Conservation (phyloP, 768 basidiomycete genomes). For the Agaricus bisporus region DNA sequence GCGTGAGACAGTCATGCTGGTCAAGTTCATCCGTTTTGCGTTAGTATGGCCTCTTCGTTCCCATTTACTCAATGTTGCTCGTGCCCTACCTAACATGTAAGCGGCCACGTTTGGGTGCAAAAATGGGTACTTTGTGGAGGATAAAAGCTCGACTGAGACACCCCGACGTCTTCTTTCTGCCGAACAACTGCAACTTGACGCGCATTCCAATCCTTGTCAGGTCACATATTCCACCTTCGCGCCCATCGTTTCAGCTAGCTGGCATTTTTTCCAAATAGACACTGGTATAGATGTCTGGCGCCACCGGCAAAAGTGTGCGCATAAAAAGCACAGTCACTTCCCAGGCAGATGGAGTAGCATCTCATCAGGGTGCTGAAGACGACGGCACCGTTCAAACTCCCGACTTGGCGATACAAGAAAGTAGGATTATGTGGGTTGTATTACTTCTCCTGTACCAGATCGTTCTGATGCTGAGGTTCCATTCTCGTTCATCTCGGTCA, state of each 20-base stretch:
- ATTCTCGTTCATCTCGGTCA: not conserved
- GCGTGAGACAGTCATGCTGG: not conserved
- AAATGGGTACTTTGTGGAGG: not conserved
- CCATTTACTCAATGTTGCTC: conserved; percentile 1
- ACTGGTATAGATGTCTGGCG: not conserved
- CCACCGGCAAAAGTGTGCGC: not conserved
- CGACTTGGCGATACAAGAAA: not conserved
- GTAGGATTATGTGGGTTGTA: conserved; percentile 1
- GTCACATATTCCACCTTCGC: not conserved
- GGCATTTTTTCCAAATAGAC: not conserved
- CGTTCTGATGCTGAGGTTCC: not conserved
- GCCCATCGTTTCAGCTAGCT: not conserved
- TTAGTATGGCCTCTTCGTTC: conserved; percentile 1
- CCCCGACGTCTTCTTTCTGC: not conserved
- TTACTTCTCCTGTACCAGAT: not conserved
- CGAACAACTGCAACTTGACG: not conserved
- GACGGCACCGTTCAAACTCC: not conserved
- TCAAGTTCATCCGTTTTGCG: not conserved
- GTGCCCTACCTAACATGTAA: not conserved
- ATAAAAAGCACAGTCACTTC: not conserved
- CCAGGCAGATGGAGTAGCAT: not conserved
- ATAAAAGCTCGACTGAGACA: conserved; percentile 1
- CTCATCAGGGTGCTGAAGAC: not conserved
- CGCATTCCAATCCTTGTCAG: not conserved
- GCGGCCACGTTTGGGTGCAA: not conserved